A percentile compares a stretch with the other conserved stretches of the same genome.
Conservation (phyloP, 129 eudicot species). For the Pittosporum tobira region DNA sequence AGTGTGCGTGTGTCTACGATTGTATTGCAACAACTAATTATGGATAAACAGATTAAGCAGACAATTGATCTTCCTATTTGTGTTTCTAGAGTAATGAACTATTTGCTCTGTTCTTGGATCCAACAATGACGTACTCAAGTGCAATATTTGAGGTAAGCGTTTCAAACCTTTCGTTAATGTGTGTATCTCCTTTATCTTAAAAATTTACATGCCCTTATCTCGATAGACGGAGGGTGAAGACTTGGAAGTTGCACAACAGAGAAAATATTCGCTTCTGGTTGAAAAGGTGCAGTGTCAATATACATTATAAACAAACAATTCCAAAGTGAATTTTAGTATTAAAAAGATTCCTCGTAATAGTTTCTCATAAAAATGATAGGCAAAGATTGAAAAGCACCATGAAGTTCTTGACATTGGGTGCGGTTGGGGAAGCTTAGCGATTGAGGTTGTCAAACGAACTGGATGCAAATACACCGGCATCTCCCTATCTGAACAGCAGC, state of each 20-base stretch:
- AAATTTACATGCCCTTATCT: too few relatives aligned
- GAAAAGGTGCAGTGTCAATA: constrained; percentile 49
- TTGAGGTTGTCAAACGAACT: constrained; percentile 70
- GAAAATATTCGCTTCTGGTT: constrained; percentile 62
- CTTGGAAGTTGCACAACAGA: constrained; percentile 57
- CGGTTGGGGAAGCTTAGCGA: constrained; percentile 93
- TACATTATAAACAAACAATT: background rate
- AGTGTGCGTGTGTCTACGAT: background rate
- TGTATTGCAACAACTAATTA: too few relatives aligned
- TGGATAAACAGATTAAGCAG: background rate
- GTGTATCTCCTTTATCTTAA: too few relatives aligned
- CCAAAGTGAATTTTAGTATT: background rate
- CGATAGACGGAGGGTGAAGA: constrained; percentile 64
- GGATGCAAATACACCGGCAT: constrained; percentile 97
- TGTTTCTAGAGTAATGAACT: constrained; percentile 62
- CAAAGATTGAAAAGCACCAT: constrained; percentile 54
- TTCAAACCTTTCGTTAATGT: background rate
- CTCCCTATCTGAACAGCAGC: constrained; percentile 79
- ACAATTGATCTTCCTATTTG: background rate
- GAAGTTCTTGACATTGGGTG: constrained; percentile 85
- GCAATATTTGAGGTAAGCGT: constrained; percentile 70
- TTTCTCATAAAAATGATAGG: too few relatives aligned
- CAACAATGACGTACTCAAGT: constrained; percentile 88
- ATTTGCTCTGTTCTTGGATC: constrained; percentile 80
- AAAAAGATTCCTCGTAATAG: background rate